A percentile compares a stretch with the other conserved stretches of the same genome.
Conservation (phyloP, 495 filamentous ascomycete genomes). For the Aspergillus kassunensis region DNA sequence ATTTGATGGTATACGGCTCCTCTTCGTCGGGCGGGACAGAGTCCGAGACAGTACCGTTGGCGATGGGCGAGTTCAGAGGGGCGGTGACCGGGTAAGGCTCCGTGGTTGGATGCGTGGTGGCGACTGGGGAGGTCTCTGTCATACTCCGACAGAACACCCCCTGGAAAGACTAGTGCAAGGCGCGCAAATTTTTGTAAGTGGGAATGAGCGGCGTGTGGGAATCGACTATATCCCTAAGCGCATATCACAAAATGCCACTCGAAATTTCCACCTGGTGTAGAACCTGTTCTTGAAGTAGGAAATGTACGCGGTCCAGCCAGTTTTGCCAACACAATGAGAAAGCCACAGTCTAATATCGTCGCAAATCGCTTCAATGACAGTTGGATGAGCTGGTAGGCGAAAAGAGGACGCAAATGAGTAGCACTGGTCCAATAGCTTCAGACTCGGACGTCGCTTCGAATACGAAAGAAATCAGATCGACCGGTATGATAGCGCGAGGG, state of each 20-base stretch:
- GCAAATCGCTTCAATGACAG: background rate
- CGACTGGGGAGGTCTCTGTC: conserved; percentile 73
- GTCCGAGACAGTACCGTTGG: conserved; percentile 55
- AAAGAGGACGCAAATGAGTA: background rate
- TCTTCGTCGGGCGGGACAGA: conserved; percentile 62
- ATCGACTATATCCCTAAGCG: conserved; percentile 30
- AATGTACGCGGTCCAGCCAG: background rate
- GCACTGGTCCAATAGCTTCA: background rate
- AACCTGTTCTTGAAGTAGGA: background rate
- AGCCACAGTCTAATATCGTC: background rate
- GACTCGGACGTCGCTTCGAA: background rate
- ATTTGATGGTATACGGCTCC: conserved; percentile 95
- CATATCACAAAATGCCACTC: conserved; percentile 28
- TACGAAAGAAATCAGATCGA: background rate
- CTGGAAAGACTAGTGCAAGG: conserved; percentile 41
- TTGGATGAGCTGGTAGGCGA: background rate
- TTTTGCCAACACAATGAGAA: background rate
- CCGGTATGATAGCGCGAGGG: background rate
- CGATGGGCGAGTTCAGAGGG: conserved; percentile 46
- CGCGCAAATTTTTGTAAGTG: conserved; percentile 16
- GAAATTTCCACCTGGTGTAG: background rate
- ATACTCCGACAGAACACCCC: conserved; percentile 77
- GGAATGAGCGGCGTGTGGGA: conserved; percentile 8
- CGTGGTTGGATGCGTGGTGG: conserved; percentile 59
- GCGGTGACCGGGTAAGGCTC: conserved; percentile 61